Conservation (phyloP, 2,329 filamentous ascomycete genomes). For the Claviceps arundinis region DNA sequence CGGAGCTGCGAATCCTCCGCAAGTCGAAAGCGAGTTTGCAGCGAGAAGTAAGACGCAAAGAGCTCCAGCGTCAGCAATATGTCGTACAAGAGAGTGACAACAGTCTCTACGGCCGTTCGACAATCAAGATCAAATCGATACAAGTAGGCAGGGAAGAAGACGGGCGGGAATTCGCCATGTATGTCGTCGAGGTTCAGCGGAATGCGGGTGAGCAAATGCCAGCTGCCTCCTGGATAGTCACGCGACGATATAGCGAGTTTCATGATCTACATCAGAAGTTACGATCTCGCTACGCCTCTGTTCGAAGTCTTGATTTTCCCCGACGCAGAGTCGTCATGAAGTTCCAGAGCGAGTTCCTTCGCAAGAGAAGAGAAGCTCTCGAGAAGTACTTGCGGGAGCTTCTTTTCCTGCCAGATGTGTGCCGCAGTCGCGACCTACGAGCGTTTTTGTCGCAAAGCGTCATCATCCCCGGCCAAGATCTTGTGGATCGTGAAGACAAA, state of each 20-base stretch:
- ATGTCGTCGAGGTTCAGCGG: conserved; percentile 81
- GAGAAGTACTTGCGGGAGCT: conserved; percentile 77
- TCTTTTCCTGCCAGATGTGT: conserved; percentile 79
- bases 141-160: conserved; percentile 87
- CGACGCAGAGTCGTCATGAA: conserved; percentile 90
- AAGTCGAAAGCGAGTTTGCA: conserved; percentile 92
- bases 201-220: conserved; percentile 92
- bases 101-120: conserved; percentile 84
- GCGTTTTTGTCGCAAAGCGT: conserved; percentile 87
- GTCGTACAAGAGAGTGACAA: conserved; percentile 97
- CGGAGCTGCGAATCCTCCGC: conserved; percentile 77
- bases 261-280: conserved; percentile 88
- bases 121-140: conserved; percentile 79
- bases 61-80: conserved; percentile 92
- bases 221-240: conserved; percentile 85
- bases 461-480: conserved; percentile 47
- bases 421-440: conserved; percentile 80
- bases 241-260: conserved; percentile 92
- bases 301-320: conserved; percentile 83
- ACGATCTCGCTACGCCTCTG: conserved; percentile 71
- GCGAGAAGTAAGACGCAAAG: conserved; percentile 83
- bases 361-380: conserved; percentile 71
- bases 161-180: conserved; percentile 85
- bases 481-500: conserved; percentile 49
- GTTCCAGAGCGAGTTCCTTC: conserved; percentile 86